Base-by-base conservation (phyloP, 192 early-diverging fungal species). In the Backusella psychrophila region DNA sequence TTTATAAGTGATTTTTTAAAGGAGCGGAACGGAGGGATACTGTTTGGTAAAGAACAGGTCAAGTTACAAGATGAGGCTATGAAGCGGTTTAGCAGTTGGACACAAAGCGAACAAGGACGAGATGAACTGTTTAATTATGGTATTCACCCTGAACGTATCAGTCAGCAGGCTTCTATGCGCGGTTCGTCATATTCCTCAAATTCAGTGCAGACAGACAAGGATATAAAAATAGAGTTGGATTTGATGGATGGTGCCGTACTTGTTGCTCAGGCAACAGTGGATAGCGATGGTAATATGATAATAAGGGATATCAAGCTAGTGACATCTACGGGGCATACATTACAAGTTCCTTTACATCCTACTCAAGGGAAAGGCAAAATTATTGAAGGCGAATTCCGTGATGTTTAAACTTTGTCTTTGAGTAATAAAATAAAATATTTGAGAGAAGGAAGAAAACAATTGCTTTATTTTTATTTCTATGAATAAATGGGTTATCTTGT, bases 381-480 rank as follows among this genome's bases (percentile, higher is more conserved):
- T 29, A 71, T 71, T 26, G 70, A 71, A 71, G 70, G 70, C 42
- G 70, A 71, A 71, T 71, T 71, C 29, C 39, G 26, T 19, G 70
- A 71, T 71, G 39, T 63, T 63, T 71, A 71, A n/a, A 39, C 23
- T 29, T 29, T 31, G 26, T 46, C 5, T 6, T 49, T 49, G 15
- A 71, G n/a, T 71, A 49, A 49, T 69, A 39, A 69, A 44, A 38
- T 39, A 21, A 69, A 69, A 41, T 41, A 34, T 36, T 21, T 1
- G n/a, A 53, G 52, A 8, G 21, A 8, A 7, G 19, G n/a, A 53
- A 21, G 52, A 53, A 53, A 53, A 53, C n/a, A n/a, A 8, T 23
- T 53, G 52, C 21, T 53, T 21, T 23, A 53, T 53, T 53, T 53
- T 44, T 44, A 3, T 44, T 44, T 44, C 33, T 49, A 49, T 49